A percentile compares a stretch with the other conserved stretches of the same genome.
Evolutionary conservation across 208 protist species (phyloP).

Genomic region (Acanthamoeba culbertsoni): DNA sequence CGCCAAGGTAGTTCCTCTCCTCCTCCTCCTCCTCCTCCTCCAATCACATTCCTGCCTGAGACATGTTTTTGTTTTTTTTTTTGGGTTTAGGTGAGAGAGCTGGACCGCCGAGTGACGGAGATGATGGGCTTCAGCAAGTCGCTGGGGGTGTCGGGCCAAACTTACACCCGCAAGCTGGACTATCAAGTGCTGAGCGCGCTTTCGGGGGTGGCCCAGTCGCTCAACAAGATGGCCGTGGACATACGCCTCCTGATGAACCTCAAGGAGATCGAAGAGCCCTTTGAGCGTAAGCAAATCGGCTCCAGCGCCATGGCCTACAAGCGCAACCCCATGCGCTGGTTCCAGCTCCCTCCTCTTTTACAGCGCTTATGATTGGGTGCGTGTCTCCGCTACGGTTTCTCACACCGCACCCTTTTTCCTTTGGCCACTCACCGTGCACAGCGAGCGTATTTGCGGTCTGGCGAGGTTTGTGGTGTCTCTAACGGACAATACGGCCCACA

Average conservation of each 20-base stretch:
- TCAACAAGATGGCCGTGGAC: constrained; percentile 80
- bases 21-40: neutral
- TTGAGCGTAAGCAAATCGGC: constrained; percentile 80
- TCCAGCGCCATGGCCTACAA: constrained; percentile 85
- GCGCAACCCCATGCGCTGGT: constrained; percentile 83
- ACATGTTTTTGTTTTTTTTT: neutral
- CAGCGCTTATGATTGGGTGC: neutral
- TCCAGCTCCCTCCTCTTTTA: neutral
- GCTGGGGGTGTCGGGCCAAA: constrained; percentile 78
- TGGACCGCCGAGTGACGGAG: constrained; percentile 73
- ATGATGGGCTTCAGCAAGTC: constrained; percentile 71
- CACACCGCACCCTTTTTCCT: neutral
- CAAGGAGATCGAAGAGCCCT: constrained; percentile 84
- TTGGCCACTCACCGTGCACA: neutral
- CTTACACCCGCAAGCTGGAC: constrained; percentile 78
- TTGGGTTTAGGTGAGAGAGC: constrained; percentile 6
- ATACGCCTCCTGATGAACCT: constrained; percentile 79
- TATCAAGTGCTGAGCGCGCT: constrained; percentile 64
- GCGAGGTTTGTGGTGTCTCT: constrained; percentile 72
- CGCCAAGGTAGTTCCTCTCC: constrained; percentile 58
- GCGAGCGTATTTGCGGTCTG: constrained; percentile 78
- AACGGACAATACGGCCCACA: constrained; percentile 66
- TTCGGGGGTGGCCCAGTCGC: constrained; percentile 64
- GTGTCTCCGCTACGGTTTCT: neutral
- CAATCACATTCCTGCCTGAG: neutral